These are phyloP conservation scores for Cladosporium sp. DNA, from an alignment of 2,329 filamentous ascomycete genomes.

Conservation along the genomic window DNA sequence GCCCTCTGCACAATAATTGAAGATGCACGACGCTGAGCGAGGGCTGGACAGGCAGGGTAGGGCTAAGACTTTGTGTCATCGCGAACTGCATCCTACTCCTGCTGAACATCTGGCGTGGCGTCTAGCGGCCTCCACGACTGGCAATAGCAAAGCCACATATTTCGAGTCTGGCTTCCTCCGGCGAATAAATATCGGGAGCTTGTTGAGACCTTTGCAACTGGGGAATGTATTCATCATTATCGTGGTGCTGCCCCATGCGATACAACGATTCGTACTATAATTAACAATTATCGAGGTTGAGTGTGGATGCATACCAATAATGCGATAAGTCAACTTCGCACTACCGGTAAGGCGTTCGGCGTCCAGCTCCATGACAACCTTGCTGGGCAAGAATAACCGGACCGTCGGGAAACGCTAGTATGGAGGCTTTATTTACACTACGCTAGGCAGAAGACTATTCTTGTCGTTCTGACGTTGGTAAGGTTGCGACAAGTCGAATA, in stretches of 20 bases:
- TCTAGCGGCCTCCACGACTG: not conserved
- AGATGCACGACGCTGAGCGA: not conserved
- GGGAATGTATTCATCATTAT: not conserved
- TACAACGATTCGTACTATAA: too few relatives aligned
- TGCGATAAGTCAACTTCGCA: not conserved
- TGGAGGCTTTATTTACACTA: not conserved
- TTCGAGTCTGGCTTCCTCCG: not conserved
- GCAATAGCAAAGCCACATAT: not conserved
- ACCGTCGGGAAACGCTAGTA: not conserved
- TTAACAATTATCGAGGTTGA: too few relatives aligned
- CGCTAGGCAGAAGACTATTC: too few relatives aligned
- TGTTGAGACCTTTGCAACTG: too few relatives aligned
- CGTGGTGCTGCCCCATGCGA: too few relatives aligned
- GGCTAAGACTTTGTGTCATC: too few relatives aligned
- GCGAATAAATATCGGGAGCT: not conserved
- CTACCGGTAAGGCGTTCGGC: not conserved
- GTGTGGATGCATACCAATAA: too few relatives aligned
- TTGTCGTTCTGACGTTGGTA: too few relatives aligned
- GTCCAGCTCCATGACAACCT: not conserved
- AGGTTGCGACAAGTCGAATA: too few relatives aligned
- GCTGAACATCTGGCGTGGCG: too few relatives aligned
- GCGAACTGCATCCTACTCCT: too few relatives aligned
- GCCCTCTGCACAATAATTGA: not conserved
- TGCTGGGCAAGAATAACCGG: not conserved
- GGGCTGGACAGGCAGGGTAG: too few relatives aligned